A percentile compares a stretch with the other conserved stretches of the same genome.
Conservation (phyloP, 371 early-diverging fungal species). For the Rhizopus sp. region DNA sequence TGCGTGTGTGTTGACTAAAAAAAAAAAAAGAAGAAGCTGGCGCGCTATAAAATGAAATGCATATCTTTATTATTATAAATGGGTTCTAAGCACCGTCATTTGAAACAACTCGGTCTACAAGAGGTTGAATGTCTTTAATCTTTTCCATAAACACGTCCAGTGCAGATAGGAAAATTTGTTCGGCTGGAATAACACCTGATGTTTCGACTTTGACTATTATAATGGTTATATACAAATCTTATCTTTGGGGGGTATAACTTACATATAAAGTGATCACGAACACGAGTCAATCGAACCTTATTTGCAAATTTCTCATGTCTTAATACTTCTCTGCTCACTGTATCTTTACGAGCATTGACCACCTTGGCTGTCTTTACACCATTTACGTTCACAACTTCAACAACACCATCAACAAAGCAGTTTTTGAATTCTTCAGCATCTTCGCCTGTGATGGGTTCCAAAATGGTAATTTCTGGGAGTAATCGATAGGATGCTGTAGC, state of each 20-base stretch:
- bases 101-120: constrained; percentile 37
- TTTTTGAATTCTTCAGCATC: constrained; percentile 85
- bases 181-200: constrained; percentile 81
- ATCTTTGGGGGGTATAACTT: constrained; percentile 35
- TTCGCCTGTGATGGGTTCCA: constrained; percentile 85
- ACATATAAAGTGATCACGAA: constrained; percentile 97
- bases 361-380: constrained; percentile 78
- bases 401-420: constrained; percentile 94
- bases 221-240: background rate
- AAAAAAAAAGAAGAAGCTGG: constrained; percentile 6
- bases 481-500: constrained; percentile 96
- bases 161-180: constrained; percentile 77
- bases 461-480: constrained; percentile 90
- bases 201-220: constrained; percentile 85
- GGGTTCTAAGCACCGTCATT: constrained; percentile 17
- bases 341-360: constrained; percentile 92
- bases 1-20: background rate
- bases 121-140: constrained; percentile 63
- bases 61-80: background rate
- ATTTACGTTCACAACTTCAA: constrained; percentile 73
- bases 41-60: background rate
- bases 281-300: constrained; percentile 88
- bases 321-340: constrained; percentile 95
- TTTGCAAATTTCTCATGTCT: constrained; percentile 92
- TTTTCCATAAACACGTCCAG: constrained; percentile 80